Evolutionary conservation across 495 filamentous ascomycete genomes (phyloP), one percentile per base, ranked within the genome.

Genomic region (Hypoxylon subgilvum): DNA sequence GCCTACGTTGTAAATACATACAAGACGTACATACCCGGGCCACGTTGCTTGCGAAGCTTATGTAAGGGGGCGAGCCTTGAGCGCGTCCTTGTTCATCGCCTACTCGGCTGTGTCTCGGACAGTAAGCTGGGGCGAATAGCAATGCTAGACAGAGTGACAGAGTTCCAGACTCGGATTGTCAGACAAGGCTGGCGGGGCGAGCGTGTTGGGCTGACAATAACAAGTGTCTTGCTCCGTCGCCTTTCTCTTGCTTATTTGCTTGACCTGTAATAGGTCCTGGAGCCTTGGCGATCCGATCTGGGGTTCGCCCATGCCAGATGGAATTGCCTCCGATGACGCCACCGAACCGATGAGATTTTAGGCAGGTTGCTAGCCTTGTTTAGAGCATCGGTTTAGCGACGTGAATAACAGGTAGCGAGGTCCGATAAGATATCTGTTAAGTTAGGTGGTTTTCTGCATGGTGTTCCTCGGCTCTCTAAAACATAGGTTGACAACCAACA

Each of bases 221-320:
- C 27, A 28, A 31, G 42, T 41, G 19, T 54, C 41, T 22, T 55
- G n/a, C n/a, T n/a, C n/a, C n/a, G 27, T 41, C 52, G 52, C 42
- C 52, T 34, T 13, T 34, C 2, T 12, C 9, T 34, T 4, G 5
- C n/a, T 34, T 34, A 12, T 13, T 13, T 34, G 3, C n/a, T 10
- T 30, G 27, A 30, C 27, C 27, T 30, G n/a, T 3, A 13, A 3
- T 4, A 34, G 31, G 3, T 12, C 31, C 3, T 2, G 31, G 31
- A 34, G 35, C 31, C 51, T 54, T 25, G 44, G 52, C 52, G 43
- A 57, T 57, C 44, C 16, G 43, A 42, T 48, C 36, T 55, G 52
- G 44, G 52, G 42, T 30, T 27, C 18, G 12, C 21, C 21, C n/a
- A 7, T 22, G 31, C n/a, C n/a, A n/a, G n/a, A n/a, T n/a, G n/a